Evolutionary conservation across 192 early-diverging fungal genomes (phyloP).

Genomic region (Anaeromyces robustus): DNA sequence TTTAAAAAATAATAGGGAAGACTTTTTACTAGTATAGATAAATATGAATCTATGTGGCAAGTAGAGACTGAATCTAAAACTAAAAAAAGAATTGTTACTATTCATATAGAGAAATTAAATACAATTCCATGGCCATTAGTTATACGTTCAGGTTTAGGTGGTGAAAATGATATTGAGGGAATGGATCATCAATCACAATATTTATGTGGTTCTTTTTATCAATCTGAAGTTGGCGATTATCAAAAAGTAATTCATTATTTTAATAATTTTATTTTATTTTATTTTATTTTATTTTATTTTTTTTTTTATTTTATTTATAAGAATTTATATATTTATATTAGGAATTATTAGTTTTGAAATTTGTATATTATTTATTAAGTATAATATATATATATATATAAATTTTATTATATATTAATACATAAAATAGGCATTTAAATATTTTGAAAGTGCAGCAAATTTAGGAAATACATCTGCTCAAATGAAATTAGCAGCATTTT

Average conservation of each 20-base stretch:
- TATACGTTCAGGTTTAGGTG: background rate
- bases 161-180: background rate
- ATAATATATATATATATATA: no score
- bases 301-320: no score
- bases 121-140: background rate
- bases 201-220: background rate
- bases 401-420: no score
- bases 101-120: background rate
- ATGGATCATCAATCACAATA: background rate
- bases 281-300: no score
- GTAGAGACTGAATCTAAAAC: background rate
- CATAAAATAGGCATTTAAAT: background rate
- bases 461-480: background rate
- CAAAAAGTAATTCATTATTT: background rate
- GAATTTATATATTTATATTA: no score
- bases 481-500: background rate
- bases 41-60: background rate
- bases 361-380: no score
- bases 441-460: background rate
- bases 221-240: background rate
- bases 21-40: background rate
- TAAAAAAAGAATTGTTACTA: background rate
- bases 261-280: no score
- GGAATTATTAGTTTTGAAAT: no score
- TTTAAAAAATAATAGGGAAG: background rate